Evolutionary conservation across 768 basidiomycete genomes (phyloP).

Genomic region (Crassisporium funariophilum): DNA sequence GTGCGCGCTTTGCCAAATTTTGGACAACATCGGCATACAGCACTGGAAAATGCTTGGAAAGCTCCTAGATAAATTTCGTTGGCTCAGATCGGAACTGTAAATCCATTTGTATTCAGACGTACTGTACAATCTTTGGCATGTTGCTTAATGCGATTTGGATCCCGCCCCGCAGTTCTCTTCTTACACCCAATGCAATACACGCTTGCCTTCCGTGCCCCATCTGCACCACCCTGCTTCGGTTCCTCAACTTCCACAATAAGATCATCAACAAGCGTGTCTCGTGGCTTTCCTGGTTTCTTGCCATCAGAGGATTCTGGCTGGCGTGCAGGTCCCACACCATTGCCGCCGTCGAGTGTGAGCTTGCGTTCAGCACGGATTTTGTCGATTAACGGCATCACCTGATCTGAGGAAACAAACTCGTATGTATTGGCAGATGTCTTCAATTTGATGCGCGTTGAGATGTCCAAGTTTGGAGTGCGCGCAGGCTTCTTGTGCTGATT

Average conservation of each 20-base stretch:
- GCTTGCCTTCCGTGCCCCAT: background rate
- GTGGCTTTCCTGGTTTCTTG: constrained; percentile 9
- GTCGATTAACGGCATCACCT: background rate
- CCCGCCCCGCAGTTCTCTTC: constrained; percentile 8
- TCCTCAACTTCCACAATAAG: constrained; percentile 13
- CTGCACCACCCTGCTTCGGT: background rate
- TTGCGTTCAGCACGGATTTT: constrained; percentile 9
- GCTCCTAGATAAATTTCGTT: background rate
- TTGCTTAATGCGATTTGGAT: constrained; percentile 10
- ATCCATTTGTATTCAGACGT: background rate
- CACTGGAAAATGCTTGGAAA: constrained; percentile 2
- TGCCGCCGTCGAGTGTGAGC: background rate
- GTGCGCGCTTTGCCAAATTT: constrained; percentile 3
- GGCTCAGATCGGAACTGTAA: background rate
- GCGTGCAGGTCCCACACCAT: constrained; percentile 8
- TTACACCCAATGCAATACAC: constrained; percentile 18
- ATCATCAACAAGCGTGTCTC: constrained; percentile 12
- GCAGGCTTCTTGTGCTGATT: background rate
- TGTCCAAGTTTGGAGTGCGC: background rate
- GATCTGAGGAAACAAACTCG: background rate
- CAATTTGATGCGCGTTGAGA: background rate
- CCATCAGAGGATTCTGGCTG: background rate
- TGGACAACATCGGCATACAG: background rate
- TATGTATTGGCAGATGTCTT: background rate
- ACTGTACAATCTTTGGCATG: constrained; percentile 17